Evolutionary conservation across 352 stramenopile genomes (phyloP).

Genomic region (Globisporangium paddicum): DNA sequence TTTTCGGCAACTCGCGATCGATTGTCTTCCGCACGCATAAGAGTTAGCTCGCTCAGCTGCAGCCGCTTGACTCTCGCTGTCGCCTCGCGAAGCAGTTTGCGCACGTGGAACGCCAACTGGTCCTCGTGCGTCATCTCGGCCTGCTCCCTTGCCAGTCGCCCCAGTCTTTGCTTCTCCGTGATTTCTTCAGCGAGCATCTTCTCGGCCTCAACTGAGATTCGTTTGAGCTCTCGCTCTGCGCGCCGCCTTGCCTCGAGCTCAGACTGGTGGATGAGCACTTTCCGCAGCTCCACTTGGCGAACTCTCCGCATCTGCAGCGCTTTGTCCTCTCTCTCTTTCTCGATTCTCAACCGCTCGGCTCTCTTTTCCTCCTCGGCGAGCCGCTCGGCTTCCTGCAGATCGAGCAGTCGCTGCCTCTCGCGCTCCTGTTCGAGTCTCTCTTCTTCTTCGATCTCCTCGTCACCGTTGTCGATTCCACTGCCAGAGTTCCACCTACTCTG

Average conservation of each 20-base stretch:
- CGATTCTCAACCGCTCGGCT: constrained; percentile 39
- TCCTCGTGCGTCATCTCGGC: constrained; percentile 47
- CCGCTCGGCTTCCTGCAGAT: constrained; percentile 54
- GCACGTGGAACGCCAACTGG: constrained; percentile 15
- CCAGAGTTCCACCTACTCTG: constrained; percentile 43
- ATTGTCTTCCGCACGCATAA: constrained; percentile 48
- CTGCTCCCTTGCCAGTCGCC: constrained; percentile 28
- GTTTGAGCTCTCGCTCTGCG: constrained; percentile 25
- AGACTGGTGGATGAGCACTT: constrained; percentile 46
- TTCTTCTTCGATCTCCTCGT: constrained; percentile 72
- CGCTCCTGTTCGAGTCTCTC: constrained; percentile 53
- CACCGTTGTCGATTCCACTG: constrained; percentile 64
- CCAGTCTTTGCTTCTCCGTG: constrained; percentile 21
- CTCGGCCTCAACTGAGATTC: constrained; percentile 12
- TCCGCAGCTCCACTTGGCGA: constrained; percentile 50
- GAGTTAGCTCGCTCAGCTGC: constrained; percentile 35
- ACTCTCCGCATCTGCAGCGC: constrained; percentile 40
- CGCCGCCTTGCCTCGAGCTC: constrained; percentile 42
- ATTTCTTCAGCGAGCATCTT: constrained; percentile 39
- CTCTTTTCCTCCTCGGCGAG: constrained; percentile 48
- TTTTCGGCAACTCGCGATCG: constrained; percentile 25
- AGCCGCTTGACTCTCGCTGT: constrained; percentile 24
- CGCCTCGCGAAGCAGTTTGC: constrained; percentile 24
- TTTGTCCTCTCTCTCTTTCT: constrained; percentile 67
- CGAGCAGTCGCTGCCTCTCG: constrained; percentile 50